Conservation (phyloP, 1,139 yeast genomes). For the Torulaspora pretoriensis region DNA sequence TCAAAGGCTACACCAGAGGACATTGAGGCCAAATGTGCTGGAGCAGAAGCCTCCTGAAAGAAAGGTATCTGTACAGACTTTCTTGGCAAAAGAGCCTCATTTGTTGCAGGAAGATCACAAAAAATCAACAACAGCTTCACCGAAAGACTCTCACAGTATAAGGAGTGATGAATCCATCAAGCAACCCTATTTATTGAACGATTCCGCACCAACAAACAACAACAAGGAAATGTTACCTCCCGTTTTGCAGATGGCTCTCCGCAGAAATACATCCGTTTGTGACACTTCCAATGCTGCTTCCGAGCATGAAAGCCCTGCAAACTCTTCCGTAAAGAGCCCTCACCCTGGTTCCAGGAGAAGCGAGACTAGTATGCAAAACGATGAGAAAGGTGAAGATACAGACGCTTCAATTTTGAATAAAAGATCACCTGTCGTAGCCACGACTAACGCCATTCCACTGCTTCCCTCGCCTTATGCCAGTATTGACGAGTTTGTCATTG, state of each 20-base stretch:
- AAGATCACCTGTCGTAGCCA: conserved; percentile 24
- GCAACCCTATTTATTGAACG: conserved; percentile 36
- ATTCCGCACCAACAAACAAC: conserved; percentile 38
- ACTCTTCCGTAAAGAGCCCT: conserved; percentile 15
- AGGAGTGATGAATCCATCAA: conserved; percentile 13
- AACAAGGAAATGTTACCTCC: conserved; percentile 35
- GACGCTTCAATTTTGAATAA: conserved; percentile 1
- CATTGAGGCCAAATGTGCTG: conserved; percentile 3
- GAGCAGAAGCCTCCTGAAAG: conserved; percentile 6
- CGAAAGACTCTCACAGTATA: conserved; percentile 18
- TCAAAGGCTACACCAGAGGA: conserved; percentile 25
- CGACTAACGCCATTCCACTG: conserved; percentile 32
- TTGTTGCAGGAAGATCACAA: conserved; percentile 32
- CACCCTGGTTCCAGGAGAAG: conserved; percentile 3
- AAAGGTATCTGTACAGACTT: conserved; percentile 33
- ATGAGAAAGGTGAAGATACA: conserved; percentile 1
- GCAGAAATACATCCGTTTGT: conserved; percentile 31
- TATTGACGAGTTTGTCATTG: conserved; percentile 62
- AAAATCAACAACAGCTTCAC: conserved; percentile 16
- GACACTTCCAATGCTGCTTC: conserved; percentile 18
- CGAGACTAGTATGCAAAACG: not conserved
- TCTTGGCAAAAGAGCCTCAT: conserved; percentile 38
- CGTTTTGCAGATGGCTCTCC: conserved; percentile 37
- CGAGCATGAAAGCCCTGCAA: conserved; percentile 13
- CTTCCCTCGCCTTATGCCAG: conserved; percentile 37